Conservation (phyloP, 495 filamentous ascomycete species). For the Lentithecium fluviatile region DNA sequence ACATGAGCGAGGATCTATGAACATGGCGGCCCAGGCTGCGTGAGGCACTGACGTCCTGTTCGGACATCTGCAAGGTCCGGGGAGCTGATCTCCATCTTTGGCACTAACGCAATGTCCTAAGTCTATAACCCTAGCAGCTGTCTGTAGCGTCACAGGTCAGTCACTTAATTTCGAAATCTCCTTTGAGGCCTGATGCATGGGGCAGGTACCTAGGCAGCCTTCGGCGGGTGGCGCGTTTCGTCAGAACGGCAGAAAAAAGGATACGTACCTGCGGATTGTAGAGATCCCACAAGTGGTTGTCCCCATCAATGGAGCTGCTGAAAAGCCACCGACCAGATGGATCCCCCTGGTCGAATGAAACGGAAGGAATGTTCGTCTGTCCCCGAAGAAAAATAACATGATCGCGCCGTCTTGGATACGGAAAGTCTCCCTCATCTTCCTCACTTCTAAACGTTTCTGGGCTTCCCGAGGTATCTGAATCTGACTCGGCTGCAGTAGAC, state of each 20-base stretch:
- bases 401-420: constrained; percentile 9
- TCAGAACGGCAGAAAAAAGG: constrained; percentile 1
- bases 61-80: neutral
- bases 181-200: constrained; percentile 6
- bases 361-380: constrained; percentile 68
- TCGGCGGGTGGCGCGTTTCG: neutral
- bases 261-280: constrained; percentile 47
- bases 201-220: neutral
- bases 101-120: neutral
- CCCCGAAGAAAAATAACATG: constrained; percentile 1
- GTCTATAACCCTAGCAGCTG: neutral
- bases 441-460: too few species aligned
- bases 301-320: constrained; percentile 71
- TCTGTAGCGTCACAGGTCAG: neutral
- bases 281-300: constrained; percentile 57
- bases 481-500: constrained; percentile 23
- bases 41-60: neutral
- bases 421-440: constrained; percentile 6
- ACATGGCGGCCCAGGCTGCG: constrained; percentile 40
- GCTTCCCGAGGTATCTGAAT: neutral
- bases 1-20: constrained; percentile 41
- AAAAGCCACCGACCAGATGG: constrained; percentile 66
- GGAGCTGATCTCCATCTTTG: neutral
- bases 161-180: constrained; percentile 5
- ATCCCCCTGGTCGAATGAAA: constrained; percentile 69